Evolutionary conservation across 192 early-diverging fungal species (phyloP), one percentile per base, ranked within the genome.

Genomic region (Coemansia sp.): DNA sequence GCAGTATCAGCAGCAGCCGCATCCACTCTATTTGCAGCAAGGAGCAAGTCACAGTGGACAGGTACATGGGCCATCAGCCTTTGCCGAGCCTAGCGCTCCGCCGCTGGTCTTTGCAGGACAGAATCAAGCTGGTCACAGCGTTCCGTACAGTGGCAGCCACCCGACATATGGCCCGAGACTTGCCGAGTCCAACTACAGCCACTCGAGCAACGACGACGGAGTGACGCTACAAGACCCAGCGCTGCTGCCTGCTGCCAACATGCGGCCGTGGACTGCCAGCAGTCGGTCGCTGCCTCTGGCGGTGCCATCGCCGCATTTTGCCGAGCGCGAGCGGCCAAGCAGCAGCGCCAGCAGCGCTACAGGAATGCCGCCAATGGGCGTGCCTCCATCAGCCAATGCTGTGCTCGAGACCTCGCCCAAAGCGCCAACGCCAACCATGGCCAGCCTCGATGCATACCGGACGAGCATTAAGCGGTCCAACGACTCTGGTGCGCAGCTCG

Each of bases 401-500:
- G 55, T 32, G 41, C 61, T 62, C 3, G 38, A 35, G 1, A 71
- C 59, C 58, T 39, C 72, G 38, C 61, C 65, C 68, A 39, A 64
- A 53, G 68, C 68, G 22, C 73, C 73, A 22, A 68, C 73, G 4
- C 74, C 80, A 2, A 76, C 80, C 3, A 27, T 58, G 25, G 62
- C 80, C 2, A 76, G 70, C 21, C 65, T 82, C 21, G 80, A 82
- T 32, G 70, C 74, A 23, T 76, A 76, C 49, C 70, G 80, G 12
- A 51, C 65, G 11, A 79, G 72, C 50, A 73, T 79, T 14, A 86
- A 80, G 72, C 67, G 67, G 14, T 85, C 75, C 43, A 79, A 79
- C 55, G 94, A 97, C 81, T 89, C 89, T 7, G 77, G 69, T 4
- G 83, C 86, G 23, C 91, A 92, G 73, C 83, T 97, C 32, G 87